Conservation (phyloP, 2,329 filamentous ascomycete species). For the Drechmeria coniospora region DNA sequence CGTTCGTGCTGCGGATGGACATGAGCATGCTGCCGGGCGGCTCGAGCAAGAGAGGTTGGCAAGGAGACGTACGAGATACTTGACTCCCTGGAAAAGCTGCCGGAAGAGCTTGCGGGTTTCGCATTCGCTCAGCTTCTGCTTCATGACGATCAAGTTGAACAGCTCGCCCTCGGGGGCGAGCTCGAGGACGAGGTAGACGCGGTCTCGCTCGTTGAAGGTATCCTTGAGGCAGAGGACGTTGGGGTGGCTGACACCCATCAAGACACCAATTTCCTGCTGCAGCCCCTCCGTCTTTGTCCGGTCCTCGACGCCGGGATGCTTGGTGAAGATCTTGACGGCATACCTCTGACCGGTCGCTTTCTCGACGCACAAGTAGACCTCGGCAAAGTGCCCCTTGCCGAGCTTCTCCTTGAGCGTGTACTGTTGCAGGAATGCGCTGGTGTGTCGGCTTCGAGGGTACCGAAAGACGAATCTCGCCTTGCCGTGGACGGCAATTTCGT, state of each 20-base stretch:
- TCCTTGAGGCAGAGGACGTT: constrained; percentile 89
- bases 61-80: constrained; percentile 64
- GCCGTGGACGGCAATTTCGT: constrained; percentile 78
- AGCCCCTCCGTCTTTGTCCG: constrained; percentile 70
- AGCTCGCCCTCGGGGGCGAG: constrained; percentile 84
- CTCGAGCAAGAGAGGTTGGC: too few species aligned
- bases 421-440: constrained; percentile 70
- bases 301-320: constrained; percentile 67
- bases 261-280: constrained; percentile 87
- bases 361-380: constrained; percentile 82
- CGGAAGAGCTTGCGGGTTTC: constrained; percentile 78
- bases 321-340: constrained; percentile 91
- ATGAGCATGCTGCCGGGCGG: background rate
- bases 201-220: constrained; percentile 81
- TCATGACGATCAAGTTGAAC: constrained; percentile 88
- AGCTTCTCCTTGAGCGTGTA: constrained; percentile 75
- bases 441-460: constrained; percentile 62
- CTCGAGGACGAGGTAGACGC: constrained; percentile 83
- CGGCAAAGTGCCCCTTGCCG: constrained; percentile 89
- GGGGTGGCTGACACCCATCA: constrained; percentile 94
- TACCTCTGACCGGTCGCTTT: constrained; percentile 67
- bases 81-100: constrained; percentile 85
- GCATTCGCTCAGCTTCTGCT: constrained; percentile 70
- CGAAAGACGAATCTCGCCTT: constrained; percentile 82
- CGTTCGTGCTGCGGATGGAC: constrained; percentile 62